phyloP scores from a whole-genome alignment of 305 asterid species.

The Fraxinus platypoda region DNA sequence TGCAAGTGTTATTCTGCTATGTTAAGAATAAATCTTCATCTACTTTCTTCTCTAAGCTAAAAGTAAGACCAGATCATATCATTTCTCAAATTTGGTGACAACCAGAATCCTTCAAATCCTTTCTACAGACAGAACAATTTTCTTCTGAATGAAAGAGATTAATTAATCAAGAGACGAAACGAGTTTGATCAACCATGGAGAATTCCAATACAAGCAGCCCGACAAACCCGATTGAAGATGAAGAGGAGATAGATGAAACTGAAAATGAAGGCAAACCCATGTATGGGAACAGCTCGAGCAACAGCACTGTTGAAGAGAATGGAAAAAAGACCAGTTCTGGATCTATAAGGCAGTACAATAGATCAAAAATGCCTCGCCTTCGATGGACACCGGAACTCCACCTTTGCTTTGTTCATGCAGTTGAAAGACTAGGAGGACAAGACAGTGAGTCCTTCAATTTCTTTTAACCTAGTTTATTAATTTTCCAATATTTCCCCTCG shows the following conservation, averaged over 20 bases:
- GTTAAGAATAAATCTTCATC: slow-evolving; percentile 32
- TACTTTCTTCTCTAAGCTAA: slow-evolving; percentile 21
- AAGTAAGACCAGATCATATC: slow-evolving; percentile 20
- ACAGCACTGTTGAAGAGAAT: slow-evolving; percentile 83
- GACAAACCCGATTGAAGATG: slow-evolving; percentile 24
- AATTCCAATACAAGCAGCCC: slow-evolving; percentile 42
- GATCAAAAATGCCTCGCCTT: slow-evolving; percentile 81
- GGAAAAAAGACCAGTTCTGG: slow-evolving; percentile 52
- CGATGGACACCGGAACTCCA: slow-evolving; percentile 94
- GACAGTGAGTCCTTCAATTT: slow-evolving; percentile 58
- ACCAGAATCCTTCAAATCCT: neutral
- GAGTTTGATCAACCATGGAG: slow-evolving; percentile 22
- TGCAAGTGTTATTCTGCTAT: slow-evolving; percentile 32
- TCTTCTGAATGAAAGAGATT: slow-evolving; percentile 6
- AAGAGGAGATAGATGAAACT: slow-evolving; percentile 5
- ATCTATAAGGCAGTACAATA: slow-evolving; percentile 72
- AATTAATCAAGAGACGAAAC: slow-evolving; percentile 12
- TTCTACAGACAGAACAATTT: neutral
- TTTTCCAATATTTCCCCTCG: neutral
- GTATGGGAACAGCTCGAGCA: slow-evolving; percentile 61
- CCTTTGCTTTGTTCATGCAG: slow-evolving; percentile 78
- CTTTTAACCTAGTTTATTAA: neutral
- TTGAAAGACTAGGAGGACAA: slow-evolving; percentile 87
- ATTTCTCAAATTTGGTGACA: neutral
- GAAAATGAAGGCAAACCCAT: slow-evolving; percentile 23